Base-by-base conservation (phyloP, 495 filamentous ascomycete genomes). In the Podospora pseudoanserina region DNA sequence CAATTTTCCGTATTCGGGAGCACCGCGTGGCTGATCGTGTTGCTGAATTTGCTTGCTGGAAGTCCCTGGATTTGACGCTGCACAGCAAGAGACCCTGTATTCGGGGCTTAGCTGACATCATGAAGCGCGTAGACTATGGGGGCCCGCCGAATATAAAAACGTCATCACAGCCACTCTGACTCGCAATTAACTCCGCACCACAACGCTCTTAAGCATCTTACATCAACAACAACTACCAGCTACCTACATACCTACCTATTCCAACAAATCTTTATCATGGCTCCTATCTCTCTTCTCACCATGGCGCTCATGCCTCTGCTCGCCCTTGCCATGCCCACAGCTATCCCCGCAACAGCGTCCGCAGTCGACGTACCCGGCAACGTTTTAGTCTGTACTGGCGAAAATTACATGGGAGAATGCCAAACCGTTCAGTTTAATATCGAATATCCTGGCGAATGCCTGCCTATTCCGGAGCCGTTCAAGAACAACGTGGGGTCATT, bases 301-400 rank as follows among this genome's bases (percentile, higher is more conserved):
- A 58, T 58, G 55, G 55, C 55, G 6, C 55, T 58, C 2, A 26
- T 26, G n/a, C 55, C 23, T 26, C 55, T 26, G 18, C n/a, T 58
- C 6, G 39, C 39, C 5, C 15, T 49, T 13, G 55, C 55, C 6
- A 19, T 58, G n/a, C n/a, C 55, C 55, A 26, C 19, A 20, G n/a
- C 39, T 11, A 49, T 49, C 15, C 39, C 39, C 39, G 39, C 7
- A 0, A 49, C 39, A 49, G 1, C 7, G 39, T 49, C 55, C 23
- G 55, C 55, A 7, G 16, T 58, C 23, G 60, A 34, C 1, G 26
- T 20, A 26, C 60, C 60, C 1, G 60, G 60, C 60, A 62, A 32
- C 9, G 58, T 67, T 7, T 63, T 54, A 18, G 30, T 63, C n/a
- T 67, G 65, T 39, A 62, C 58, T 7, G 65, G 58, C 15, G 15